Evolutionary conservation across 148 eudicot species (phyloP).

Genomic region (Rhododendron mucronatum): DNA sequence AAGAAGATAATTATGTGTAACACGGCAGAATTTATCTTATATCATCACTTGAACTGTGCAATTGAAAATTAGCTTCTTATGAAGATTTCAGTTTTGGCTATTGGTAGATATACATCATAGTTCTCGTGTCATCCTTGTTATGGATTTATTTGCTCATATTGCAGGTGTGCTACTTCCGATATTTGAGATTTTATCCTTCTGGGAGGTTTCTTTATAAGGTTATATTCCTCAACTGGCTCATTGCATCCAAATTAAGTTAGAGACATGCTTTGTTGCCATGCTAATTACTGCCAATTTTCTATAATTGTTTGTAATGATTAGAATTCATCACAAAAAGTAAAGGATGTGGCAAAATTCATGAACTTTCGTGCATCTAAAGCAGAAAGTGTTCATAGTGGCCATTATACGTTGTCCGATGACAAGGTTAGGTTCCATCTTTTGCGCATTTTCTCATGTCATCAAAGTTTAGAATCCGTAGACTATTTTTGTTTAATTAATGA

Average conservation of each 20-base stretch:
- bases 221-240: constrained; percentile 4
- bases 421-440: constrained; percentile 40
- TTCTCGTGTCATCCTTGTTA: background rate
- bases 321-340: constrained; percentile 87
- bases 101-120: background rate
- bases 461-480: background rate
- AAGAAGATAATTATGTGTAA: background rate
- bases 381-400: constrained; percentile 69
- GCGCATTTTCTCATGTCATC: background rate
- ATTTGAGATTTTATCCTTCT: constrained; percentile 84
- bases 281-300: constrained; percentile 6
- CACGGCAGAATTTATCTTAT: background rate
- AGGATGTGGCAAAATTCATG: constrained; percentile 76
- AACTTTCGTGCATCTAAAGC: constrained; percentile 59
- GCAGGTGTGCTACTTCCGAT: constrained; percentile 96
- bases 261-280: constrained; percentile 3
- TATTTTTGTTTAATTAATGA: background rate
- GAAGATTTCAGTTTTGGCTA: background rate
- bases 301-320: constrained; percentile 24
- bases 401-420: constrained; percentile 78
- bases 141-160: constrained; percentile 4
- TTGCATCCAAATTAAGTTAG: background rate
- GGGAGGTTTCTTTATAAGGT: constrained; percentile 96
- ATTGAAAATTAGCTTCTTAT: background rate
- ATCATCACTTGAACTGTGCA: background rate